These are phyloP conservation scores for Penicillium freii DNA, from an alignment of 2,329 filamentous ascomycete species.

Conservation along the genomic window DNA sequence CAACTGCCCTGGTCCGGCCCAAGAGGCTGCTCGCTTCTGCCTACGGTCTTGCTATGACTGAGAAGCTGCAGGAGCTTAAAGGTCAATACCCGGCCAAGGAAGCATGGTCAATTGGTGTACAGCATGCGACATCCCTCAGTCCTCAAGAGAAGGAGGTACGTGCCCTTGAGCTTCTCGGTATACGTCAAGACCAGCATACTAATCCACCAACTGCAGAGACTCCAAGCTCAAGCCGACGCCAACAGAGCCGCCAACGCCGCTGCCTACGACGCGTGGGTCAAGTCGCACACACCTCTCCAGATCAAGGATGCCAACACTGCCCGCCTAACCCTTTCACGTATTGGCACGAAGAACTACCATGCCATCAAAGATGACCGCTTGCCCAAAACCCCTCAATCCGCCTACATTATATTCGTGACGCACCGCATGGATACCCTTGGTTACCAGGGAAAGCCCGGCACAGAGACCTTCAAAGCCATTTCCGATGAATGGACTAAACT, in stretches of 20 bases:
- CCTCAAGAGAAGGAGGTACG: constrained; percentile 26
- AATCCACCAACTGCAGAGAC: constrained; percentile 45
- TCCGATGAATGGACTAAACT: constrained; percentile 29
- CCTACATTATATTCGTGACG: constrained; percentile 46
- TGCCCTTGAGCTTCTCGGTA: neutral
- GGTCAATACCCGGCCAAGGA: constrained; percentile 10
- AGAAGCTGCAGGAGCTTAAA: constrained; percentile 18
- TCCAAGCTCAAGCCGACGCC: constrained; percentile 51
- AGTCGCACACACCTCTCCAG: constrained; percentile 54
- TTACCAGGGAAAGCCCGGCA: constrained; percentile 45
- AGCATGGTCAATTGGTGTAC: constrained; percentile 19
- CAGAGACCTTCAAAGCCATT: constrained; percentile 33
- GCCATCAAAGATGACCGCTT: constrained; percentile 55
- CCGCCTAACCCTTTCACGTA: constrained; percentile 40
- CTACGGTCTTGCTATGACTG: constrained; percentile 24
- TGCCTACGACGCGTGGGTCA: constrained; percentile 55
- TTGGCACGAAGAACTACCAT: constrained; percentile 20
- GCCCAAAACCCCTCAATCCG: constrained; percentile 43
- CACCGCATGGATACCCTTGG: constrained; percentile 52
- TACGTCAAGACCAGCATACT: neutral
- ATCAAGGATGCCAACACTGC: constrained; percentile 61
- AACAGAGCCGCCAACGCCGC: constrained; percentile 46
- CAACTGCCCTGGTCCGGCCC: constrained; percentile 32
- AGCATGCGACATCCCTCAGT: constrained; percentile 17
- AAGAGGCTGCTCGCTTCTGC: constrained; percentile 32